Percentiles rank a stretch among this genome's conserved stretches.
Conservation (phyloP, 2,329 filamentous ascomycete species). For the Whalleya microplaca region DNA sequence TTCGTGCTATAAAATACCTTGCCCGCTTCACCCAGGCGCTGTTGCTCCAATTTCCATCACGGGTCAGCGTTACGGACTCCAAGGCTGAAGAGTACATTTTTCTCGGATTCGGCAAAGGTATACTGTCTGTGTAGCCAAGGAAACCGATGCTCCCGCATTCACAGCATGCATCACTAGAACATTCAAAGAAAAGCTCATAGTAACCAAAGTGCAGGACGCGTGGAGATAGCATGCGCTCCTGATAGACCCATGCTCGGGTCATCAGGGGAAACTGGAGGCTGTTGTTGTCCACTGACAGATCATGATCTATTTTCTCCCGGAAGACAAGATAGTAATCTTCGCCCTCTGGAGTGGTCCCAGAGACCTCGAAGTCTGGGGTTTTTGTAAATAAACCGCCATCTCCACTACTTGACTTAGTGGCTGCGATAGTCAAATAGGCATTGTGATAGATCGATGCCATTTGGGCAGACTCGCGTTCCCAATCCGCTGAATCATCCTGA, state of each 20-base stretch:
- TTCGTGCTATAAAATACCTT: not conserved
- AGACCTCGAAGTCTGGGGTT: not conserved
- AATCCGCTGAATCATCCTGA: constrained; percentile 14
- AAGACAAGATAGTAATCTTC: constrained; percentile 4
- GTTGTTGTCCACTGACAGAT: not conserved
- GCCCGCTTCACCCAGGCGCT: not conserved
- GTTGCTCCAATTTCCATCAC: not conserved
- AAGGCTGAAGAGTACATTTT: not conserved
- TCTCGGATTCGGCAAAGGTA: not conserved
- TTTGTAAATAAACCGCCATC: constrained; percentile 2
- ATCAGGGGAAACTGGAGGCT: constrained; percentile 5
- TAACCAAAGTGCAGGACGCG: constrained; percentile 10
- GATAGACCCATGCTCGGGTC: constrained; percentile 12
- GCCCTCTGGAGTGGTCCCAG: constrained; percentile 1
- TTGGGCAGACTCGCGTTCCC: constrained; percentile 15
- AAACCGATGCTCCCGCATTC: constrained; percentile 1
- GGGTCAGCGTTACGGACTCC: not conserved
- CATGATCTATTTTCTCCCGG: constrained; percentile 7
- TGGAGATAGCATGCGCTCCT: constrained; percentile 13
- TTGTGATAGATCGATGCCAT: constrained; percentile 26
- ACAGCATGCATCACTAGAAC: not conserved
- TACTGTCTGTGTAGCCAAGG: not conserved
- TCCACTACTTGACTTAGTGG: constrained; percentile 9
- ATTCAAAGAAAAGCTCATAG: constrained; percentile 16
- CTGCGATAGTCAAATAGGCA: constrained; percentile 20